Conservation (phyloP, 139 green algal species). For the Coelastrella sp. region DNA sequence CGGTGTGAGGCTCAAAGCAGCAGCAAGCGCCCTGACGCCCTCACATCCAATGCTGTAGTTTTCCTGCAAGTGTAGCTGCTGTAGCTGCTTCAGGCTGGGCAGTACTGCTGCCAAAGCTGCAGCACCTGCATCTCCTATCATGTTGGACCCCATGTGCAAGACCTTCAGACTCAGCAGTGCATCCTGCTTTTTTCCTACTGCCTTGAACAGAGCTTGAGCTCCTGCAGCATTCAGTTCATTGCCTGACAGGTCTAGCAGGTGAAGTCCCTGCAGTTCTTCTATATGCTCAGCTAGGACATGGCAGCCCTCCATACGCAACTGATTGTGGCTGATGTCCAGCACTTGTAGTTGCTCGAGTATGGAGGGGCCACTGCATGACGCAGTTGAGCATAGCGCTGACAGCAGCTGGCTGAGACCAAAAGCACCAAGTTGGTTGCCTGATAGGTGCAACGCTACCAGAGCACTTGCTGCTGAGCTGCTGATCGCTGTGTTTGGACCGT, state of each 20-base stretch:
- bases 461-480: not conserved
- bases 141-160: conserved; percentile 22
- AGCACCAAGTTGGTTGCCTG: not conserved
- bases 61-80: conserved; percentile 24
- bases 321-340: not conserved
- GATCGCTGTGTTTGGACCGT: not conserved
- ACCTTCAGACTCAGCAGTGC: conserved; percentile 15
- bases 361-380: not conserved
- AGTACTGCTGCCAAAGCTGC: conserved; percentile 6
- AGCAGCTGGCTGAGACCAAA: conserved; percentile 4
- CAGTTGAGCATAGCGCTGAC: not conserved
- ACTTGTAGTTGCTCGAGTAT: not conserved
- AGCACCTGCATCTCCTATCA: conserved; percentile 28
- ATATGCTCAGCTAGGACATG: conserved; percentile 1
- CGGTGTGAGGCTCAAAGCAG: not conserved
- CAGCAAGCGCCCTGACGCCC: conserved; percentile 11
- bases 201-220: not conserved
- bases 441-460: not conserved
- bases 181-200: not conserved
- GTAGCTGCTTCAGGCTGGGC: not conserved
- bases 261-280: not conserved
- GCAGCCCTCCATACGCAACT: not conserved
- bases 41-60: conserved; percentile 43
- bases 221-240: conserved; percentile 5
- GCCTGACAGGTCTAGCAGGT: not conserved